Evolutionary conservation across 108 stramenopile genomes (phyloP).

Genomic region (Aureococcus anophagefferens): DNA sequence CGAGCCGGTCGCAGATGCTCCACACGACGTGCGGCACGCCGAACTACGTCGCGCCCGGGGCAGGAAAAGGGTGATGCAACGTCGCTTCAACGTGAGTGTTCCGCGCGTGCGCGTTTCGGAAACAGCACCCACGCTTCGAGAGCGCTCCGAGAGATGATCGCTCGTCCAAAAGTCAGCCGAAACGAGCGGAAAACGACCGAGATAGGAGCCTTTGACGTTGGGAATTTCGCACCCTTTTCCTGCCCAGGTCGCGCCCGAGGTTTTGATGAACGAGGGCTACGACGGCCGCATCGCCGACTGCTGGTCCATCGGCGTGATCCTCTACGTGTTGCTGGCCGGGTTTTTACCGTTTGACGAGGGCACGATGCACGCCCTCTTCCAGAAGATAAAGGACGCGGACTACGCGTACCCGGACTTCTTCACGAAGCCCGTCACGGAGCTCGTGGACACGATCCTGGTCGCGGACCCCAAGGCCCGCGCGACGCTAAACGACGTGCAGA

Average conservation of each 20-base stretch:
- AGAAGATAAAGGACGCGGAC: conserved; percentile 59
- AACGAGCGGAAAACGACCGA: no score
- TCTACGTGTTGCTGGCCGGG: conserved; percentile 67
- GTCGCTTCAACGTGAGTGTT: no score
- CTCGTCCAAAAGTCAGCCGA: no score
- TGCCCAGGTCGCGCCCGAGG: conserved; percentile 64
- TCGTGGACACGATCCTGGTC: conserved; percentile 60
- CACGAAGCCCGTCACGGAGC: conserved; percentile 31
- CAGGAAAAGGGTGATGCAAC: no score
- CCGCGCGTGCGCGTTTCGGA: no score
- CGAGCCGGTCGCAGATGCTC: conserved; percentile 26
- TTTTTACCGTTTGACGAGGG: conserved; percentile 69
- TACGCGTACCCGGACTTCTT: conserved; percentile 59
- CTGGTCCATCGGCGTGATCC: conserved; percentile 56
- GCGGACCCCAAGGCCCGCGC: conserved; percentile 47
- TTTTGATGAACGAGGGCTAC: conserved; percentile 64
- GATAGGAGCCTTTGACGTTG: no score
- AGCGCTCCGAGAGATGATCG: no score
- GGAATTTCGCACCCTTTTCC: no score
- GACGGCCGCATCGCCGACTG: conserved; percentile 61
- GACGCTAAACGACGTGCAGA: conserved; percentile 31
- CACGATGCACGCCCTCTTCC: conserved; percentile 54
- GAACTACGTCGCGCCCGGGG: conserved; percentile 68
- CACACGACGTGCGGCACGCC: conserved; percentile 73
- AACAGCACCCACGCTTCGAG: no score